Conservation (phyloP, 2,329 filamentous ascomycete species). For the Sarocladiaceae sp. region DNA sequence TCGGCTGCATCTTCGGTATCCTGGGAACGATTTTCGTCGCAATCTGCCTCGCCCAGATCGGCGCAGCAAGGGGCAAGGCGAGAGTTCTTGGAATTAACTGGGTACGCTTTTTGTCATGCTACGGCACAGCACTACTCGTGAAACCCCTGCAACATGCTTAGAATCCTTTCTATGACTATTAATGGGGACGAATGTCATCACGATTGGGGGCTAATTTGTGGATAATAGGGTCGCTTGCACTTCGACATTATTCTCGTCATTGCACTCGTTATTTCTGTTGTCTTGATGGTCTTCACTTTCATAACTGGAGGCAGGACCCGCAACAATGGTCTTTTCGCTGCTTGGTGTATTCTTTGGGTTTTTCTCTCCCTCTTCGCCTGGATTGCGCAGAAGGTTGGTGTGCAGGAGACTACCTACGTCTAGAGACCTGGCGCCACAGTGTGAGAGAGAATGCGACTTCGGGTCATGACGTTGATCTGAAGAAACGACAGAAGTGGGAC, state of each 20-base stretch:
- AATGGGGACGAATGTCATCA: no score
- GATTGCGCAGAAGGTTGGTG: not conserved
- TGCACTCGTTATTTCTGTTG: not conserved
- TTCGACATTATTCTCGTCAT: not conserved
- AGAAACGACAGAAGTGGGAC: no score
- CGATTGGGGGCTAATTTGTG: no score
- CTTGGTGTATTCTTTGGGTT: not conserved
- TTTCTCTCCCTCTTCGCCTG: not conserved
- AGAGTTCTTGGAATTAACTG: constrained; percentile 1
- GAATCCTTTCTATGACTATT: no score
- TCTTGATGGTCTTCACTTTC: not conserved
- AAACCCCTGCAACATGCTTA: no score
- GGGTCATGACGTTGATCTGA: no score
- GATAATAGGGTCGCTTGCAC: constrained; percentile 1
- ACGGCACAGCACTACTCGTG: no score
- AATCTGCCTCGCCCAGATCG: not conserved
- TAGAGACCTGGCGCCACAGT: no score
- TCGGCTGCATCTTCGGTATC: constrained; percentile 1
- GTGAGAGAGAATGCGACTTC: not conserved
- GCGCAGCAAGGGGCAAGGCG: not conserved
- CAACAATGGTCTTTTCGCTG: not conserved
- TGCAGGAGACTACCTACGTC: not conserved
- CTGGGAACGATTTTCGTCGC: not conserved
- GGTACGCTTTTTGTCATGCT: not conserved
- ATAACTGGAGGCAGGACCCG: not conserved